Evolutionary conservation across 192 early-diverging fungal genomes (phyloP), one percentile per base, ranked within the genome.

Genomic region (Rhizophagus clarus): DNA sequence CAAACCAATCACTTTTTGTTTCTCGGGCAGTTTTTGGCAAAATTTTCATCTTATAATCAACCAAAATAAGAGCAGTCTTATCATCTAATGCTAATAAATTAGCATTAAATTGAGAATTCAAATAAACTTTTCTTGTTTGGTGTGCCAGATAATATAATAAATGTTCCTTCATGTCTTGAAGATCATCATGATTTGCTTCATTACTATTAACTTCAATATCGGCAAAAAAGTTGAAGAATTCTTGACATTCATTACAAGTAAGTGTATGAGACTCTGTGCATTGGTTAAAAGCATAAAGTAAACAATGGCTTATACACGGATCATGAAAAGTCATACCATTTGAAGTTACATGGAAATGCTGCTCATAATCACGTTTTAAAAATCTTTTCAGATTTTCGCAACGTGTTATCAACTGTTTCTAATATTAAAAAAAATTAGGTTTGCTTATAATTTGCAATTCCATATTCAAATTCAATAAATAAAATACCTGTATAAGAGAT

Each of bases 31-130:
- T 61, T 22, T 61, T 61, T 20, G 61, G 61, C 12, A 61, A 61
- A 24, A 70, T 70, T 70, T 42, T 70, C 68, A 70, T 70, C 37
- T 70, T 70, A 42, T 70, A 70, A 40, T 70, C 68, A 34, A 70
- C 68, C 1, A 70, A n/a, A n/a, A n/a, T n/a, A n/a, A n/a, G 17
- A 37, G 37, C 37, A 40, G 14, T 34, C 31, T 70, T 28, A 22
- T 17, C 2, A 42, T 40, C 37, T 28, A 70, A 34, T 42, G 17
- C 34, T 17, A 28, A 34, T 12, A 70, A 34, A 70, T 12, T 34
- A 42, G 68, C 68, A 42, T 34, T 34, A 28, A 70, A 40, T 70
- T 70, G 37, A 8, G 68, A n/a, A n/a, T n/a, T n/a, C n/a, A n/a
- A n/a, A n/a, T n/a, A n/a, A n/a, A n/a, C n/a, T n/a, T n/a, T n/a